These are phyloP conservation scores for Solidago caesia DNA, from an alignment of 129 eudicot genomes.

Conservation along the genomic window DNA sequence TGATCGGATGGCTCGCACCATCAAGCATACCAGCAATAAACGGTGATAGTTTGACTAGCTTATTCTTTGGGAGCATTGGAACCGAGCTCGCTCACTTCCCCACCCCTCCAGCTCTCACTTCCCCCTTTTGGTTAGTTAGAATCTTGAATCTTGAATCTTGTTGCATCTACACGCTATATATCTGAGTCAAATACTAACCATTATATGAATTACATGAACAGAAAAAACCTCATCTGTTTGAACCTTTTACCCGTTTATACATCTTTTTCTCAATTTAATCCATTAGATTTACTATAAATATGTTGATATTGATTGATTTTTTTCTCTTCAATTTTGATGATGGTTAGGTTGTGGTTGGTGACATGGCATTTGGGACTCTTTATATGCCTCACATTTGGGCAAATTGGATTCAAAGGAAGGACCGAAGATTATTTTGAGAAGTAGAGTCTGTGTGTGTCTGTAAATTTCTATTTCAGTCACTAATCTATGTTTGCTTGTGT, in stretches of 20 bases:
- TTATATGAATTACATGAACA: too few relatives aligned
- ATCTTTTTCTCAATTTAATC: background rate
- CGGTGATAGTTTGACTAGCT: constrained; percentile 80
- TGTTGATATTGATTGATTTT: background rate
- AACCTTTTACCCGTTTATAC: background rate
- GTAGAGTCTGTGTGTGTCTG: constrained; percentile 18
- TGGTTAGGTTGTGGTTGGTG: constrained; percentile 83
- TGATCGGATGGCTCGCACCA: constrained; percentile 94
- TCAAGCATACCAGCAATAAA: constrained; percentile 81
- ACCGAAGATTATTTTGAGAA: constrained; percentile 78
- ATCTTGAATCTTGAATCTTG: too few relatives aligned
- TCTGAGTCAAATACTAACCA: background rate
- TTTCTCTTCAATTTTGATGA: background rate
- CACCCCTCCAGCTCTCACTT: constrained; percentile 82
- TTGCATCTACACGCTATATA: background rate
- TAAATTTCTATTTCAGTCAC: constrained; percentile 17
- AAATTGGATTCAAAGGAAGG: constrained; percentile 99
- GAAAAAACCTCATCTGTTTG: too few relatives aligned
- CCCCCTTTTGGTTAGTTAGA: constrained; percentile 67
- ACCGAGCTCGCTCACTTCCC: constrained; percentile 94
- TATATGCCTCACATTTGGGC: constrained; percentile 83
- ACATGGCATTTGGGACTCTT: constrained; percentile 95
- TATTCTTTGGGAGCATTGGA: constrained; percentile 87
- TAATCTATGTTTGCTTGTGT: constrained; percentile 20
- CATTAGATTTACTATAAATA: background rate